A percentile compares a stretch with the other conserved stretches of the same genome.
Conservation (phyloP, 1,139 yeast species). For the Debaryomycetaceae sp. region DNA sequence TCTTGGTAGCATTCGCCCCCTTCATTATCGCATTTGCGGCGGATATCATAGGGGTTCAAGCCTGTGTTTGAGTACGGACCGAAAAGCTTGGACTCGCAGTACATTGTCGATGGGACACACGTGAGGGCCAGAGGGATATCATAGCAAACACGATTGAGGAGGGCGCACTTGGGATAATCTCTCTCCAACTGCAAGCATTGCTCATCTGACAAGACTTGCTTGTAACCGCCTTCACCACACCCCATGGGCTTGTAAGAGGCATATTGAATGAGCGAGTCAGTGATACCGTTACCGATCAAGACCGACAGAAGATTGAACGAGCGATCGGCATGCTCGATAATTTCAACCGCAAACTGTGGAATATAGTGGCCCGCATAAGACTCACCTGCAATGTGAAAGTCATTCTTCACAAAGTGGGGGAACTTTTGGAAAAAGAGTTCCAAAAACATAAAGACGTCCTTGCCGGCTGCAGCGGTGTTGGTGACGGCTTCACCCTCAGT, state of each 20-base stretch:
- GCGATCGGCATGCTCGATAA: slow-evolving; percentile 53
- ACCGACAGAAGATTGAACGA: slow-evolving; percentile 60
- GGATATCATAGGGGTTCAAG: slow-evolving; percentile 59
- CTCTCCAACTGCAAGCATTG: slow-evolving; percentile 44
- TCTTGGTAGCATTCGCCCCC: slow-evolving; percentile 49
- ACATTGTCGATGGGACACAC: slow-evolving; percentile 44
- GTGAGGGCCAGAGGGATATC: slow-evolving; percentile 29
- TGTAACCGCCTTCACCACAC: slow-evolving; percentile 73
- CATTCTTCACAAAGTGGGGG: slow-evolving; percentile 45
- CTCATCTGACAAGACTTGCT: slow-evolving; percentile 50
- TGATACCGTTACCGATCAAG: slow-evolving; percentile 75
- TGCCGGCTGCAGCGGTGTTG: slow-evolving; percentile 61
- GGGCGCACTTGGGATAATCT: slow-evolving; percentile 47
- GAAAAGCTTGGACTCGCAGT: slow-evolving; percentile 27
- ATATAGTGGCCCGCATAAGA: slow-evolving; percentile 85
- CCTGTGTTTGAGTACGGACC: slow-evolving; percentile 50
- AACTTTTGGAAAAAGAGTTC: slow-evolving; percentile 69
- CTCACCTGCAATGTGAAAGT: slow-evolving; percentile 81
- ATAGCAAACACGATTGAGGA: slow-evolving; percentile 45
- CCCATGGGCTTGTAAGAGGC: slow-evolving; percentile 73
- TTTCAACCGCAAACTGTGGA: slow-evolving; percentile 69
- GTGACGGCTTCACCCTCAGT: slow-evolving; percentile 44
- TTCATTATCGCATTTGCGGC: slow-evolving; percentile 44
- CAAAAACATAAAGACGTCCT: slow-evolving; percentile 69
- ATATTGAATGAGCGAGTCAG: slow-evolving; percentile 64